Base-by-base conservation (phyloP, 148 eudicot genomes). In the Salicornia ramosissima region DNA sequence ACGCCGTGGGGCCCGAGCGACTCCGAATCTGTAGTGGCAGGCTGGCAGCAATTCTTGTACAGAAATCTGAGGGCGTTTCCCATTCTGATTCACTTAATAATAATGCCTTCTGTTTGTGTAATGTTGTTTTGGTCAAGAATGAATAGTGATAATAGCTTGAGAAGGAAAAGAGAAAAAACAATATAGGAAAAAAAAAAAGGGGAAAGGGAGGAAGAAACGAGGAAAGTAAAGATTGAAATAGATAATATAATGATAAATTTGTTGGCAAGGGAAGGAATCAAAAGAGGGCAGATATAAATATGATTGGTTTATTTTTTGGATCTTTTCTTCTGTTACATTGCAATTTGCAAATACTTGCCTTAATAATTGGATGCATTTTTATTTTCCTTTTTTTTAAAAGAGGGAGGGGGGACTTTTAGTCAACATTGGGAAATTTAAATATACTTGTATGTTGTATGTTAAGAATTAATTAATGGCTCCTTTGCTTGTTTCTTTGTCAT, bases 11-110 rank as follows among this genome's bases (percentile, higher is more conserved):
- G 89, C 68, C 91, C 88, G n/a, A 51, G 49, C 14, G 75, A 47
- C 31, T 77, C 83, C 10, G 86, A 61, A 1, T 81, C 86, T 0
- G 83, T 55, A 1, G 83, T 71, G 31, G 65, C 14, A n/a, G 87
- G 85, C 63, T 79, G 59, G 54, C 81, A 78, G 74, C 96, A 91
- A 22, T 74, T 40, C 33, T 63, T 76, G 75, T 68, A 79, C 65
- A 92, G 50, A 51, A 76, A 73, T 73, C 96, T 70, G 3, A 92
- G 82, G 39, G 83, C 89, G 63, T 92, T 92, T 78, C 97, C 97
- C 93, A 89, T 89, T 25, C 5, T 61, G 64, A 16, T 40, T 28
- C 68, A n/a, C n/a, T 63, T 8, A 63, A 30, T 14, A 39, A 6
- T 66, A 1, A 22, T 51, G 19, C 15, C 10, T n/a, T 26, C 12